These are phyloP conservation scores for Hepatocystis sp. DNA, from an alignment of 169 alveolate species.

Conservation along the genomic window DNA sequence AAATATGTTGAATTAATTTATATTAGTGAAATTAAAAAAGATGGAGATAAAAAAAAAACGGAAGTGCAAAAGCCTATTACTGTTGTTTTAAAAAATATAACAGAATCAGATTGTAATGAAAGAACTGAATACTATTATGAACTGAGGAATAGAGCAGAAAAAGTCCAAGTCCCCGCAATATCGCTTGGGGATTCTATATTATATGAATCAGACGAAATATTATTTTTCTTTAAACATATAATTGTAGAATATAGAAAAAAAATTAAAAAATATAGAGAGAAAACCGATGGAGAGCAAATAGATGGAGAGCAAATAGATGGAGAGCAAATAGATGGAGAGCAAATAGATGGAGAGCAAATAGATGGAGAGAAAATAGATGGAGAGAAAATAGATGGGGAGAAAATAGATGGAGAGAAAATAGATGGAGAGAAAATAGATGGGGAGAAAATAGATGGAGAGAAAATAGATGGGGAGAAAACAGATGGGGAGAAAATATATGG, in stretches of 20 bases:
- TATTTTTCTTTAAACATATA: conserved; percentile 20
- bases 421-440: too few relatives aligned
- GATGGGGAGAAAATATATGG: too few relatives aligned
- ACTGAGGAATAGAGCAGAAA: conserved; percentile 21
- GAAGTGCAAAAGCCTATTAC: conserved; percentile 53
- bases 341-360: too few relatives aligned
- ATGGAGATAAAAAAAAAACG: conserved; percentile 30
- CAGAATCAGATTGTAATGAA: conserved; percentile 15
- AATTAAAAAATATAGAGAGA: not conserved
- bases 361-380: too few relatives aligned
- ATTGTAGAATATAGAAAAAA: not conserved
- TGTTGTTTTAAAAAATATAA: conserved; percentile 57
- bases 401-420: too few relatives aligned
- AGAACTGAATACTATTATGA: conserved; percentile 31
- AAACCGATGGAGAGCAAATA: too few relatives aligned
- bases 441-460: too few relatives aligned
- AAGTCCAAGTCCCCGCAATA: conserved; percentile 43
- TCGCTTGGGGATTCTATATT: conserved; percentile 18
- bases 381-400: too few relatives aligned
- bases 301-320: too few relatives aligned
- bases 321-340: too few relatives aligned
- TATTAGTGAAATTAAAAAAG: conserved; percentile 15
- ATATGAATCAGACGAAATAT: conserved; percentile 56
- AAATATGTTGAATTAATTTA: conserved; percentile 20
- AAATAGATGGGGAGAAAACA: too few relatives aligned